These are phyloP conservation scores for Agaricus blazei DNA, from an alignment of 768 basidiomycete genomes.

Conservation along the genomic window DNA sequence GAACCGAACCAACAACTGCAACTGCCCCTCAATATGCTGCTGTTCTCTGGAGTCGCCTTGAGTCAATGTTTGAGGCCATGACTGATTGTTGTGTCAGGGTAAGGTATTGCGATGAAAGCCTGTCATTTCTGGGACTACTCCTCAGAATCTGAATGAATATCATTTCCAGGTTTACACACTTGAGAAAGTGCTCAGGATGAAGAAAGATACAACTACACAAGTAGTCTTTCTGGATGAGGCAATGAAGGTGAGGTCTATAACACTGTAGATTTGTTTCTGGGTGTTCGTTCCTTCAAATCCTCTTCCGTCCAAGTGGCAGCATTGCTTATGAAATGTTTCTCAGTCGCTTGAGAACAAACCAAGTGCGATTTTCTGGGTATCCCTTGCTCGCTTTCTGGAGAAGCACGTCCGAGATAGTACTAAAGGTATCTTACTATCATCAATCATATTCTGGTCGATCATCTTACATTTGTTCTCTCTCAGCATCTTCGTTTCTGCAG, in stretches of 20 bases:
- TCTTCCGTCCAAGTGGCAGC: background rate
- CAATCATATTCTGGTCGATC: background rate
- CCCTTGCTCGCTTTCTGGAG: conserved; percentile 76
- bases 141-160: background rate
- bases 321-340: background rate
- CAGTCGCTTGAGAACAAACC: conserved; percentile 89
- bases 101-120: conserved; percentile 1
- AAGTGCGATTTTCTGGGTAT: conserved; percentile 87
- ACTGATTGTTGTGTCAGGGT: conserved; percentile 88
- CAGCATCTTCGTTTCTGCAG: conserved; percentile 87
- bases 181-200: conserved; percentile 88
- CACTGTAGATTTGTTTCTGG: background rate
- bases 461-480: background rate
- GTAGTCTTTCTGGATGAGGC: conserved; percentile 86
- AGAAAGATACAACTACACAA: conserved; percentile 77
- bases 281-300: background rate
- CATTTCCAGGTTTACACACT: conserved; percentile 78
- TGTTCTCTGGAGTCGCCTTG: conserved; percentile 78
- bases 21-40: conserved; percentile 85
- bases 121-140: background rate
- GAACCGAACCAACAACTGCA: conserved; percentile 86
- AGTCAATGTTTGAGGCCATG: conserved; percentile 83
- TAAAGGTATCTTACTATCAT: conserved; percentile 45
- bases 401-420: conserved; percentile 76
- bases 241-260: conserved; percentile 62